Evolutionary conservation across 1,139 yeast genomes (phyloP), one percentile per base, ranked within the genome.

Genomic region (Taphrina betulina): DNA sequence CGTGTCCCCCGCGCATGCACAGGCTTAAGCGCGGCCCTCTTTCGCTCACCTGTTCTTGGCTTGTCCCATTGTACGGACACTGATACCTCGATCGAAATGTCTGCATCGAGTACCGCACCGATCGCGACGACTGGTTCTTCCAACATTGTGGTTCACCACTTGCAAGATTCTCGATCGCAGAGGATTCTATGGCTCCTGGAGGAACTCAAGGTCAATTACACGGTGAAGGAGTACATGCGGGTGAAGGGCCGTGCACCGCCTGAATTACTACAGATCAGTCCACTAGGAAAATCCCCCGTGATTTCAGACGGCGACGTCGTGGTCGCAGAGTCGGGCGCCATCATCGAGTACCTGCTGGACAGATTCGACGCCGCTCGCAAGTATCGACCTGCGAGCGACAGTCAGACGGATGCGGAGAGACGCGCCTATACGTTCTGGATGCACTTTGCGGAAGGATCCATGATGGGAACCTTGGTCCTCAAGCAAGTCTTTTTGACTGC

Each of bases 151-250:
- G 26, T 53, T 10, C 57, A 53, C 23, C 57, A 53, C 20, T 73
- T 80, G 60, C 75, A 77, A 61, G 71, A 75, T 35, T 79, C 83
- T 8, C 72, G 85, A 58, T 71, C 83, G 2, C 76, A 75, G 56
- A 71, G 85, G 56, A 71, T 80, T 16, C 64, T 77, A 40, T 81
- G 84, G 82, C 67, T 79, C 31, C 68, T 81, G 20, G 83, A 80
- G 59, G 75, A 78, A 52, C 68, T 50, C 41, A 50, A 40, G 40
- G 34, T 50, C 23, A 43, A 35, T 3, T 57, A 44, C 26, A 51
- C 40, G 55, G 28, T 60, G 37, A 65, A 67, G 60, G 52, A 58
- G 19, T 80, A 77, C 66, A 69, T 76, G 57, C 73, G 85, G 43
- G 73, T 76, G 58, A 69, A 72, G 10, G 55, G 61, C 24, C 68